A percentile compares a stretch with the other conserved stretches of the same genome.
Conservation (phyloP, 345 rosid species). For the Moringa oleifera region DNA sequence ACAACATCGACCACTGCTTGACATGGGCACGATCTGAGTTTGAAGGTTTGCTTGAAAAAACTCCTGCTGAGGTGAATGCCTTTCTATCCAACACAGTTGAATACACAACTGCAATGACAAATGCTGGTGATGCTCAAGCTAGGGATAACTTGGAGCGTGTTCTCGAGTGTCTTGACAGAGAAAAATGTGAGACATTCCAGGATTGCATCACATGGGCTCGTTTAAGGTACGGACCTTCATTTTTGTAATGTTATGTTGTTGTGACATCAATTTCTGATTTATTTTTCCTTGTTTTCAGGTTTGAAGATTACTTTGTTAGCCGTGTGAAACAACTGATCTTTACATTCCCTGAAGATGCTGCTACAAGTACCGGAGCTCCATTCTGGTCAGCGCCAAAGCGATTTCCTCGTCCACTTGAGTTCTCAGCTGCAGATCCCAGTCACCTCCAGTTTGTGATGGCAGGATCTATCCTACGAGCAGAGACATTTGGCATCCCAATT, state of each 20-base stretch:
- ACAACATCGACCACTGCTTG: constrained; percentile 90
- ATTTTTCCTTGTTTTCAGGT: constrained; percentile 38
- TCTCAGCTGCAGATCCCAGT: constrained; percentile 59
- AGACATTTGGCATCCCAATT: constrained; percentile 70
- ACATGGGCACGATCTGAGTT: constrained; percentile 97
- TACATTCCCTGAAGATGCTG: constrained; percentile 91
- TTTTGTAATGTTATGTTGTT: not conserved
- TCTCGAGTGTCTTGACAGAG: constrained; percentile 77
- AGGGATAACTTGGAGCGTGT: constrained; percentile 71
- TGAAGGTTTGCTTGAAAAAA: constrained; percentile 89
- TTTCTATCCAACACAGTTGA: constrained; percentile 62
- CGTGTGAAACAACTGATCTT: constrained; percentile 75
- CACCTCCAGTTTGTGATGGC: constrained; percentile 69
- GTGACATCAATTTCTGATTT: too few relatives aligned
- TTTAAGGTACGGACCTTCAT: constrained; percentile 34
- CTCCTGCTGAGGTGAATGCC: constrained; percentile 85
- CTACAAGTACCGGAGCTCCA: constrained; percentile 57
- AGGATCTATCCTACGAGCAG: constrained; percentile 73
- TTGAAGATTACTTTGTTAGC: constrained; percentile 80
- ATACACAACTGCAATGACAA: constrained; percentile 52
- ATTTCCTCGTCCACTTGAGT: constrained; percentile 59
- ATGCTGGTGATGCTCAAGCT: constrained; percentile 89
- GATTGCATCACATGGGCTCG: constrained; percentile 93
- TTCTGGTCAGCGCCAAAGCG: constrained; percentile 87
- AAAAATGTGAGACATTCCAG: constrained; percentile 66